A percentile compares a stretch with the other conserved stretches of the same genome.
These are phyloP conservation scores for Solanum chilense DNA, from an alignment of 257 asterid species.

Conservation along the genomic window DNA sequence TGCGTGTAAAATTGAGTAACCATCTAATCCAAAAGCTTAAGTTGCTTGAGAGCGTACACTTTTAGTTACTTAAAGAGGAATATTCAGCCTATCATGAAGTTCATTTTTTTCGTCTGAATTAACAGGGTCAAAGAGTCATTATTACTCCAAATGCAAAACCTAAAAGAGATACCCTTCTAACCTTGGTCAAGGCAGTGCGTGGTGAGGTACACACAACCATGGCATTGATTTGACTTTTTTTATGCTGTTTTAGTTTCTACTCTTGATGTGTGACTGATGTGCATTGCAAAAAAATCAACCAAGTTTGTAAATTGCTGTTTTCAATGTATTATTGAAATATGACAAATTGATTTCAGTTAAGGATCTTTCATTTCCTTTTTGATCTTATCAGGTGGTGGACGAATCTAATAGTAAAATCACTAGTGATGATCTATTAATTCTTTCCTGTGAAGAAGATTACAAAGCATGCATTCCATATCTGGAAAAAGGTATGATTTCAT, in stretches of 20 bases:
- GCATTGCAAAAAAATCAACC: neutral
- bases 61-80: neutral
- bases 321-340: neutral
- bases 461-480: constrained; percentile 43
- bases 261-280: neutral
- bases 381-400: constrained; percentile 37
- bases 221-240: neutral
- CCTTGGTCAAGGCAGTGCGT: constrained; percentile 55
- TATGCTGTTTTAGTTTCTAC: neutral
- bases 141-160: constrained; percentile 63
- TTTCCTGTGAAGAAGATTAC: constrained; percentile 58
- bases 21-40: neutral
- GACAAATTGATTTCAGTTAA: neutral
- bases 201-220: constrained; percentile 47
- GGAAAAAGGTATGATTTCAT: constrained; percentile 33
- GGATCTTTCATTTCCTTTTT: neutral
- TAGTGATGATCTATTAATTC: constrained; percentile 33
- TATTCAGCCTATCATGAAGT: neutral
- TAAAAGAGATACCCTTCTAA: constrained; percentile 28
- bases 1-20: neutral
- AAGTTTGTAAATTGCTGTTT: neutral
- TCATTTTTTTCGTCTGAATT: constrained; percentile 6
- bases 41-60: neutral
- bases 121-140: constrained; percentile 50
- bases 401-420: constrained; percentile 7